Conservation (phyloP, 768 basidiomycete genomes). For the Agrocybe pediades region DNA sequence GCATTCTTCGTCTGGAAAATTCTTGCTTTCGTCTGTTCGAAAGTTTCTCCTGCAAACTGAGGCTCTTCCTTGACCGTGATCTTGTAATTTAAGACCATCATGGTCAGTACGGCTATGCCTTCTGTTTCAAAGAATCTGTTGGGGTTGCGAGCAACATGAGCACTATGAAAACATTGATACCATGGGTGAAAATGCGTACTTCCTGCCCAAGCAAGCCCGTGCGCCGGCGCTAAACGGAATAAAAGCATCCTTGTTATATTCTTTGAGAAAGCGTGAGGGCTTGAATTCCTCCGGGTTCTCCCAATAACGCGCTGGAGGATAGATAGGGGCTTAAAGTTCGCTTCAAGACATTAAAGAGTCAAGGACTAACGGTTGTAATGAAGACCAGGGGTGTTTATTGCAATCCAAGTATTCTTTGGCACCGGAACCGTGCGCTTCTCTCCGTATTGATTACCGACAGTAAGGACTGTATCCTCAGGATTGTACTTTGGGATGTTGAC, state of each 20-base stretch:
- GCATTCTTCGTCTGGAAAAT: slow-evolving; percentile 35
- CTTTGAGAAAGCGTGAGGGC: slow-evolving; percentile 44
- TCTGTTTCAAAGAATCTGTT: slow-evolving; percentile 52
- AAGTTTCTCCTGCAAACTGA: slow-evolving; percentile 45
- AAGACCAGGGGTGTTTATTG: slow-evolving; percentile 37
- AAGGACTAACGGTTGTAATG: slow-evolving; percentile 51
- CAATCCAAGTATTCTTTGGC: slow-evolving; percentile 40
- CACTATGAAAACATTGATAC: neutral
- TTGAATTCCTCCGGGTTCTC: slow-evolving; percentile 44
- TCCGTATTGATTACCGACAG: slow-evolving; percentile 34
- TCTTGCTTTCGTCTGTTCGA: slow-evolving; percentile 43
- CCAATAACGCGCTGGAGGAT: slow-evolving; percentile 47
- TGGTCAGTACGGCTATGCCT: slow-evolving; percentile 47
- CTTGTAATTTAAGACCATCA: slow-evolving; percentile 45
- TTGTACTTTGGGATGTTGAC: slow-evolving; percentile 41
- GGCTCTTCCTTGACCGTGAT: slow-evolving; percentile 52
- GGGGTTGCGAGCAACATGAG: neutral
- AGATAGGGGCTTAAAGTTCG: neutral
- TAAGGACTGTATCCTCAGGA: slow-evolving; percentile 45
- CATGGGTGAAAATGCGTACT: slow-evolving; percentile 9
- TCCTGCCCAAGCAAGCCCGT: slow-evolving; percentile 23
- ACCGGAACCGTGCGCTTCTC: slow-evolving; percentile 39
- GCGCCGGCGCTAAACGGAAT: slow-evolving; percentile 47
- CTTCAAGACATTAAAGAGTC: no score
- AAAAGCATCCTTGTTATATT: slow-evolving; percentile 56